phyloP scores from a whole-genome alignment of 805 yeast genomes.

The Yarrowia sp. region DNA sequence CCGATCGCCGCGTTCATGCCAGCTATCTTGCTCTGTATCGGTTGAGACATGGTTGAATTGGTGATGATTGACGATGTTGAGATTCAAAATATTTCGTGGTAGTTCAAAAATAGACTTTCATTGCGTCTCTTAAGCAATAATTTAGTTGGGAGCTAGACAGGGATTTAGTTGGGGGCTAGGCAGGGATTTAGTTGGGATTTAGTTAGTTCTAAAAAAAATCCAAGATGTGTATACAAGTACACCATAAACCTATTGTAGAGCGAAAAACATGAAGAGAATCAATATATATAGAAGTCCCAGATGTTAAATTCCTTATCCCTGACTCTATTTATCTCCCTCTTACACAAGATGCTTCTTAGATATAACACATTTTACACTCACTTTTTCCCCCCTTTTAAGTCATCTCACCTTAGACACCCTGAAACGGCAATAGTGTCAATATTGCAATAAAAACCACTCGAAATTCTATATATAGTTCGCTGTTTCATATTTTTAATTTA shows the following conservation, averaged over 20 bases:
- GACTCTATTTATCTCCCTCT: no score
- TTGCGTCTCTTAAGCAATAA: not conserved
- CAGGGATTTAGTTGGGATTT: not conserved
- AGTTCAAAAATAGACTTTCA: not conserved
- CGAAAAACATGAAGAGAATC: no score
- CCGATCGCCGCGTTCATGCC: conserved; percentile 17
- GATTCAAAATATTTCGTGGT: not conserved
- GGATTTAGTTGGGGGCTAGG: not conserved
- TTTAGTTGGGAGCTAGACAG: not conserved
- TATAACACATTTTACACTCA: no score
- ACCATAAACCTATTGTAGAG: no score
- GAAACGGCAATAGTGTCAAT: not conserved
- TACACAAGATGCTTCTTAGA: no score
- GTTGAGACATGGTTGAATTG: conserved; percentile 3
- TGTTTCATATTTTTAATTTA: not conserved
- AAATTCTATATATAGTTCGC: not conserved
- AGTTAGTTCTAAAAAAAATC: no score
- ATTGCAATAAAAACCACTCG: not conserved
- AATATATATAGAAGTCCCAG: no score
- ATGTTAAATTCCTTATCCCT: no score
- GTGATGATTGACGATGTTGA: not conserved
- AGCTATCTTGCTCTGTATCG: conserved; percentile 14
- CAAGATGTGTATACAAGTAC: no score
- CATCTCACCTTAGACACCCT: not conserved
- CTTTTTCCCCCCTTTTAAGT: no score